These are phyloP conservation scores for Linnemannia schmuckeri DNA, from an alignment of 192 early-diverging fungal genomes.

Conservation along the genomic window DNA sequence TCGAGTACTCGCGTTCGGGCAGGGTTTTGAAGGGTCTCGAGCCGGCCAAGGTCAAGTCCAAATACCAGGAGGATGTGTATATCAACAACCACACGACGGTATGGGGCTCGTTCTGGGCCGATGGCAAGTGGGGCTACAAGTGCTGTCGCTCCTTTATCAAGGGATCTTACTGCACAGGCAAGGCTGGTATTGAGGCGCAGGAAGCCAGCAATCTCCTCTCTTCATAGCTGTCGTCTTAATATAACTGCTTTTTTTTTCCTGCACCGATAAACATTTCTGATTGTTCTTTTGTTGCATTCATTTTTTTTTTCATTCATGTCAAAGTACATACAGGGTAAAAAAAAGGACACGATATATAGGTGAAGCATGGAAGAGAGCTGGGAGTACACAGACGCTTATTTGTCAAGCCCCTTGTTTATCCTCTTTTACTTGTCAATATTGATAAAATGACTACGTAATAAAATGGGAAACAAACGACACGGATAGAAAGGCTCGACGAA, in stretches of 20 bases:
- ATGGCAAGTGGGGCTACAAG: slow-evolving; percentile 95
- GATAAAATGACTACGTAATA: neutral
- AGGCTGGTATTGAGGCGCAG: slow-evolving; percentile 78
- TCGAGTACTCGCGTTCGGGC: slow-evolving; percentile 96
- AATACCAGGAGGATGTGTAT: slow-evolving; percentile 93
- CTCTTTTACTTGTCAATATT: neutral
- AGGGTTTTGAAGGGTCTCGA: slow-evolving; percentile 89
- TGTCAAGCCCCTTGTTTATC: slow-evolving; percentile 18
- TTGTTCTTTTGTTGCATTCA: no score
- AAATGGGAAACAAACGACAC: neutral
- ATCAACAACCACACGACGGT: slow-evolving; percentile 88
- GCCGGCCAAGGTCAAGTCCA: slow-evolving; percentile 80
- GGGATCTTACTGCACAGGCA: slow-evolving; percentile 93
- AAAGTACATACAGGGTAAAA: neutral
- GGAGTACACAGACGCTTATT: slow-evolving; percentile 1
- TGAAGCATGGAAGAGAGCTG: neutral
- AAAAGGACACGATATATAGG: neutral
- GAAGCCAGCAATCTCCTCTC: slow-evolving; percentile 38
- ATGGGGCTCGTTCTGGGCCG: slow-evolving; percentile 97
- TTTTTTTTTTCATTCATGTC: neutral
- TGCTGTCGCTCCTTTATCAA: slow-evolving; percentile 89
- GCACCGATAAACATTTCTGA: neutral
- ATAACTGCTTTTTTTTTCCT: neutral
- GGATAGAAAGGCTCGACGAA: slow-evolving; percentile 16
- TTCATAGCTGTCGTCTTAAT: neutral